Percentiles rank a stretch among this genome's conserved stretches.
Conservation (phyloP, 2,329 filamentous ascomycete genomes). For the Anthostomella pinea region DNA sequence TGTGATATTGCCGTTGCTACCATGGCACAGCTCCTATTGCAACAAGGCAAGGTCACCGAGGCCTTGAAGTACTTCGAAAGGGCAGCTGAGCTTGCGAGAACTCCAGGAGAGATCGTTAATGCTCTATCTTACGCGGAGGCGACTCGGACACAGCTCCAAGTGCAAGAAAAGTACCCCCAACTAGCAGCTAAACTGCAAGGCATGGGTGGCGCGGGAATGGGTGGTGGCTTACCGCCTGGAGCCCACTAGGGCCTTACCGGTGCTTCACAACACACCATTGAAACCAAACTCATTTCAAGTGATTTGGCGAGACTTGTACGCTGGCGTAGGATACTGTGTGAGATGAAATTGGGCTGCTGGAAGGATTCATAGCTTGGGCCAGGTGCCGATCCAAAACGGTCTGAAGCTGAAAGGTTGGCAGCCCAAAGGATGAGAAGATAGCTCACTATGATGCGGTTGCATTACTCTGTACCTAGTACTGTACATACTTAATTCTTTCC, state of each 20-base stretch:
- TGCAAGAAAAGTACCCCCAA: conserved; percentile 82
- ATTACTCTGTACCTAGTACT: not conserved
- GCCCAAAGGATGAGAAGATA: no score
- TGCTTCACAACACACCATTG: not conserved
- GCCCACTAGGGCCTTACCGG: conserved; percentile 16
- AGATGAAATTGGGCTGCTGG: no score
- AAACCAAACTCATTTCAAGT: conserved; percentile 1
- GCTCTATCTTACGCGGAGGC: conserved; percentile 96
- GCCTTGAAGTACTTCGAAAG: conserved; percentile 96
- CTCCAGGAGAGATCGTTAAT: conserved; percentile 93
- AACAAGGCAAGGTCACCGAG: conserved; percentile 95
- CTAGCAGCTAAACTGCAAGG: conserved; percentile 69
- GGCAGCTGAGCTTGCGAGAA: conserved; percentile 89
- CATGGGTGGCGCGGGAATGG: conserved; percentile 39
- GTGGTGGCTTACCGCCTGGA: conserved; percentile 23
- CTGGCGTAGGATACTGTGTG: conserved; percentile 1
- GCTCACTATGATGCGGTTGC: no score
- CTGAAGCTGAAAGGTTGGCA: no score
- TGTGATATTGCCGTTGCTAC: conserved; percentile 98
- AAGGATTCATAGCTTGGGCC: no score
- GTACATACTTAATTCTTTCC: not conserved
- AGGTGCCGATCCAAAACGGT: no score
- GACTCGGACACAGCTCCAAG: conserved; percentile 90
- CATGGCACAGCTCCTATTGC: conserved; percentile 94
- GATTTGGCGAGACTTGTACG: not conserved